Evolutionary conservation across 1,139 yeast genomes (phyloP).

Genomic region (Sugiyamaella novakii): DNA sequence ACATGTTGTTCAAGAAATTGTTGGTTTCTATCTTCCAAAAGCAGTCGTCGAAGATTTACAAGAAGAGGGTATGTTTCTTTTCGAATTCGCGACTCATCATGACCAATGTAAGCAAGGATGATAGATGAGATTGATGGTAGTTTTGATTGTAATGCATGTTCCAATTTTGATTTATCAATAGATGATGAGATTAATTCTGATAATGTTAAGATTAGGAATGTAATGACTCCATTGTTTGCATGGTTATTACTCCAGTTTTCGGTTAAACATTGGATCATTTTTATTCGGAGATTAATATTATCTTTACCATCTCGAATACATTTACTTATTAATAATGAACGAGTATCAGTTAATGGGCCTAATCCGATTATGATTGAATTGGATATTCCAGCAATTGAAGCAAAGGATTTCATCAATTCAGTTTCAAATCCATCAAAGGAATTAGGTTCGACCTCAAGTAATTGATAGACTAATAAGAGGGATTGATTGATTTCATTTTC

Average conservation of each 20-base stretch:
- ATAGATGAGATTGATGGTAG: constrained; percentile 22
- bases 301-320: constrained; percentile 10
- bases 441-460: constrained; percentile 25
- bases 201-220: constrained; percentile 24
- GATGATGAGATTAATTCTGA: constrained; percentile 18
- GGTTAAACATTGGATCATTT: constrained; percentile 18
- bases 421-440: constrained; percentile 26
- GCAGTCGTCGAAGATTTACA: constrained; percentile 26
- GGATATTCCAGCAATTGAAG: constrained; percentile 23
- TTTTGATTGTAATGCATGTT: constrained; percentile 18
- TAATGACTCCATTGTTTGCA: constrained; percentile 3
- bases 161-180: neutral
- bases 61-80: constrained; percentile 38
- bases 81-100: constrained; percentile 35
- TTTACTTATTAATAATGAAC: constrained; percentile 26
- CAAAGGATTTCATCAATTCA: constrained; percentile 23
- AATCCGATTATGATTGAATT: constrained; percentile 24
- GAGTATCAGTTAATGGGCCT: constrained; percentile 32
- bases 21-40: constrained; percentile 15
- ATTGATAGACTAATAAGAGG: constrained; percentile 30
- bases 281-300: constrained; percentile 12
- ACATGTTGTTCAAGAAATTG: constrained; percentile 25
- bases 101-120: constrained; percentile 28
- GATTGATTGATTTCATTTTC: constrained; percentile 31
- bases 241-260: neutral